phyloP scores from a whole-genome alignment of 2,329 filamentous ascomycete genomes.

The Pseudogymnoascus sp. region DNA sequence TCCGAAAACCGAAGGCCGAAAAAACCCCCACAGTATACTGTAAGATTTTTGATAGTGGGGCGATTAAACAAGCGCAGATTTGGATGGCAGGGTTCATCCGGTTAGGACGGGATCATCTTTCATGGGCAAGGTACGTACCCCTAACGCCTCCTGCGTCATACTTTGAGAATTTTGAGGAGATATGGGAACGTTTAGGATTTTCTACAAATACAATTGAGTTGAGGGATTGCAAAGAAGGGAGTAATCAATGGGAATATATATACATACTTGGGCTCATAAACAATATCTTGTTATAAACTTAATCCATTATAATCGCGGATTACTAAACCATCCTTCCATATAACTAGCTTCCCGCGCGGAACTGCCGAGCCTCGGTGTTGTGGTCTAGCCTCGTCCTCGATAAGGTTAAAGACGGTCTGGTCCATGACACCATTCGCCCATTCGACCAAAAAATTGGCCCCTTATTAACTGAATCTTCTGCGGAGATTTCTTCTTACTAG shows the following conservation, averaged over 20 bases:
- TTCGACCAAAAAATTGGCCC: not conserved
- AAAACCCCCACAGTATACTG: not conserved
- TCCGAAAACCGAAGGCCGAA: not conserved
- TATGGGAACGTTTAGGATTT: not conserved
- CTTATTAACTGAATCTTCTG: not conserved
- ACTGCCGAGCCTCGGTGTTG: not conserved
- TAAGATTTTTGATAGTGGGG: slow-evolving; percentile 1
- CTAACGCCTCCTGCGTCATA: not conserved
- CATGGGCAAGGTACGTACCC: not conserved
- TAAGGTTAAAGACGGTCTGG: not conserved
- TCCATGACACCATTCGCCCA: not conserved
- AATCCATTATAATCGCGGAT: not conserved
- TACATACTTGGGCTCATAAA: not conserved
- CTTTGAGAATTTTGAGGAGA: not conserved
- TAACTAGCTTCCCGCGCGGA: not conserved
- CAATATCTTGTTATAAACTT: not conserved
- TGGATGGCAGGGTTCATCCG: not conserved
- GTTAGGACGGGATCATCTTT: not conserved
- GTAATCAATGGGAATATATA: not conserved
- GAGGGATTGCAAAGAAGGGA: not conserved
- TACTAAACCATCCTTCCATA: too few relatives aligned
- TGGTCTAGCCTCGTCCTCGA: not conserved
- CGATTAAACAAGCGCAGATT: not conserved
- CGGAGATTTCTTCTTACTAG: not conserved
- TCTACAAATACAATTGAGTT: not conserved